Percentiles rank a stretch among this genome's conserved stretches.
Conservation (phyloP, 108 stramenopile species). For the Nannochloropsis oceanica region DNA sequence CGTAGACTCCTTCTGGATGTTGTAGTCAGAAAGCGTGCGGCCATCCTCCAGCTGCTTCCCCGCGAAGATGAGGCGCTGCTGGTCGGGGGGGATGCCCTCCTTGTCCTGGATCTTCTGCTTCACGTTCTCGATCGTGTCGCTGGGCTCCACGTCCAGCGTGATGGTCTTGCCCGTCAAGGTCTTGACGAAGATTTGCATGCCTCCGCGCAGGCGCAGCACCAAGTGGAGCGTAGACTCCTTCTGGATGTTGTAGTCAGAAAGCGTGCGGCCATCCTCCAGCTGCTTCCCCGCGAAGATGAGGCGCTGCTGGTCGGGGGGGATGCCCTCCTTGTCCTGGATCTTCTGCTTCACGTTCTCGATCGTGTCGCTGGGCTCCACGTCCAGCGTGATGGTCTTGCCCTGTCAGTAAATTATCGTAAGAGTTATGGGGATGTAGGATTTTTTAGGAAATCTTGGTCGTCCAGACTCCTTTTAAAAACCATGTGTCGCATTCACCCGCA, state of each 20-base stretch:
- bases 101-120: constrained; percentile 39
- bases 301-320: constrained; percentile 41
- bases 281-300: constrained; percentile 42
- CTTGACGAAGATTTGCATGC: constrained; percentile 33
- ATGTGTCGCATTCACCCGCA: background rate
- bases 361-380: constrained; percentile 43
- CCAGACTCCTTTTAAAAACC: background rate
- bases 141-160: constrained; percentile 44
- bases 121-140: constrained; percentile 32
- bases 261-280: constrained; percentile 57
- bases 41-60: constrained; percentile 90
- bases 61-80: constrained; percentile 58
- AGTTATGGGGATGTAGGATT: background rate
- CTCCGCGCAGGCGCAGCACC: constrained; percentile 23
- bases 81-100: constrained; percentile 42
- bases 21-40: constrained; percentile 95
- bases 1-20: constrained; percentile 83
- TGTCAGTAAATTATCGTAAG: background rate
- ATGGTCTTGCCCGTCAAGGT: constrained; percentile 41
- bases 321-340: constrained; percentile 41
- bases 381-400: constrained; percentile 49
- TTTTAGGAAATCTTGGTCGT: background rate
- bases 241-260: constrained; percentile 95
- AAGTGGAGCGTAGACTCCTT: constrained; percentile 66
- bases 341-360: constrained; percentile 34